phyloP scores from a whole-genome alignment of 768 basidiomycete genomes.

The Suillus luteus region DNA sequence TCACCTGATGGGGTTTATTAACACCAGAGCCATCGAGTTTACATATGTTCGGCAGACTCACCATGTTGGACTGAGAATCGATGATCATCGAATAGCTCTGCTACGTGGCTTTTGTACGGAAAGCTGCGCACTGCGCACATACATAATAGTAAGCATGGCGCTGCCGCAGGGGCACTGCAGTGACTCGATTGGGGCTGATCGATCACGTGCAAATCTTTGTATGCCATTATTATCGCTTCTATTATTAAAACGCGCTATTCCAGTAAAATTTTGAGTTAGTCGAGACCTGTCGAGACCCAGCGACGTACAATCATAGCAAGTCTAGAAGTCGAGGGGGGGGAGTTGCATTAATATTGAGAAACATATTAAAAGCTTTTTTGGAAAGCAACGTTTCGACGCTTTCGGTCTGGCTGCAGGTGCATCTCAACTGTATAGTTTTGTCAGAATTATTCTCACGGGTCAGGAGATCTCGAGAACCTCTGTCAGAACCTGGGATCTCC shows the following conservation, averaged over 20 bases:
- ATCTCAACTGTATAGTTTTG: constrained; percentile 6
- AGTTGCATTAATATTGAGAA: not conserved
- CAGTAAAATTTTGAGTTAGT: no score
- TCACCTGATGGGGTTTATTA: not conserved
- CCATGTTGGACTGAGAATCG: constrained; percentile 29
- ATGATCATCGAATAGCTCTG: constrained; percentile 24
- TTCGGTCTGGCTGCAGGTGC: no score
- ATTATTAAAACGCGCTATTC: not conserved
- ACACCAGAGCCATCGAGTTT: not conserved
- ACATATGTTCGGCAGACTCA: constrained; percentile 12
- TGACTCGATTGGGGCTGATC: constrained; percentile 17
- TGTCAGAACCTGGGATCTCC: not conserved
- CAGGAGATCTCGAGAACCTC: not conserved
- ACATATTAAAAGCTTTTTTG: not conserved
- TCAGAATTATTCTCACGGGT: constrained; percentile 2
- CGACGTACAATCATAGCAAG: no score
- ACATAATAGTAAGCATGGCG: not conserved
- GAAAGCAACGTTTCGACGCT: not conserved
- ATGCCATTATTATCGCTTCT: constrained; percentile 15
- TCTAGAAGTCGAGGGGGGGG: no score
- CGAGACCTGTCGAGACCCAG: no score
- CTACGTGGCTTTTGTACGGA: constrained; percentile 12
- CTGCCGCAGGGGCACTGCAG: not conserved
- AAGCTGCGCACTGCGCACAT: constrained; percentile 21
- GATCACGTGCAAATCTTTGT: constrained; percentile 24